phyloP scores from a whole-genome alignment of 2,329 filamentous ascomycete genomes.

The Cladosporium cucumerinum region DNA sequence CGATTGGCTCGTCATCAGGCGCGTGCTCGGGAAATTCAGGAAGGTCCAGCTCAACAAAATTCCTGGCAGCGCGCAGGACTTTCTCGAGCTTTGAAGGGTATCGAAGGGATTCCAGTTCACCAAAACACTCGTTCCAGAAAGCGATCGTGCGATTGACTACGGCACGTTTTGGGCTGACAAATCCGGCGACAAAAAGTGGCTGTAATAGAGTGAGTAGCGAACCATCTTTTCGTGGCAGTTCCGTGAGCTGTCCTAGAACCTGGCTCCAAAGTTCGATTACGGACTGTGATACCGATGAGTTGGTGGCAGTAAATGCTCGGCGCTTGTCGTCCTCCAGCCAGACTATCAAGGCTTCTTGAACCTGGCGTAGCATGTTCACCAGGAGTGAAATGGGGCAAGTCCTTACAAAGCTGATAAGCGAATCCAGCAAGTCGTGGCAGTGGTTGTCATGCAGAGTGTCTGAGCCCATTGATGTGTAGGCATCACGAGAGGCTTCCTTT shows the following conservation, averaged over 20 bases:
- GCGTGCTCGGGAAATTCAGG: slow-evolving; percentile 47
- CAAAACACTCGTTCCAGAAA: slow-evolving; percentile 71
- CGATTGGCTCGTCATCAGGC: neutral
- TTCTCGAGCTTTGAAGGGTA: slow-evolving; percentile 65
- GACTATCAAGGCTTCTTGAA: slow-evolving; percentile 18
- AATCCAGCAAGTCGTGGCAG: neutral
- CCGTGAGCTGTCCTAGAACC: slow-evolving; percentile 32
- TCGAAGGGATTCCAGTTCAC: slow-evolving; percentile 54
- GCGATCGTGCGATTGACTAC: slow-evolving; percentile 52
- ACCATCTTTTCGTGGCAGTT: slow-evolving; percentile 57
- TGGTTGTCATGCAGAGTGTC: slow-evolving; percentile 35
- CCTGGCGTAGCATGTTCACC: slow-evolving; percentile 25
- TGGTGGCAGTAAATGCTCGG: neutral
- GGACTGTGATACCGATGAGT: neutral
- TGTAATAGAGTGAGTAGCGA: slow-evolving; percentile 54
- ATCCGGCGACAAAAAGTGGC: slow-evolving; percentile 50
- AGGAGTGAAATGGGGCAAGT: slow-evolving; percentile 42
- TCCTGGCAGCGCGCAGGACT: slow-evolving; percentile 59
- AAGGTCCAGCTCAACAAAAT: slow-evolving; percentile 51
- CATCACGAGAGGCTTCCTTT: slow-evolving; percentile 49
- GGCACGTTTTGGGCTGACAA: slow-evolving; percentile 50
- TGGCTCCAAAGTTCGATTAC: neutral
- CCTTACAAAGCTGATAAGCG: slow-evolving; percentile 47
- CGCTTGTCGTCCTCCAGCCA: slow-evolving; percentile 8
- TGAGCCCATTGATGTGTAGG: slow-evolving; percentile 48